Evolutionary conservation across 352 stramenopile species (phyloP), one percentile per base, ranked within the genome.

Genomic region (Phytophthora nicotianae): DNA sequence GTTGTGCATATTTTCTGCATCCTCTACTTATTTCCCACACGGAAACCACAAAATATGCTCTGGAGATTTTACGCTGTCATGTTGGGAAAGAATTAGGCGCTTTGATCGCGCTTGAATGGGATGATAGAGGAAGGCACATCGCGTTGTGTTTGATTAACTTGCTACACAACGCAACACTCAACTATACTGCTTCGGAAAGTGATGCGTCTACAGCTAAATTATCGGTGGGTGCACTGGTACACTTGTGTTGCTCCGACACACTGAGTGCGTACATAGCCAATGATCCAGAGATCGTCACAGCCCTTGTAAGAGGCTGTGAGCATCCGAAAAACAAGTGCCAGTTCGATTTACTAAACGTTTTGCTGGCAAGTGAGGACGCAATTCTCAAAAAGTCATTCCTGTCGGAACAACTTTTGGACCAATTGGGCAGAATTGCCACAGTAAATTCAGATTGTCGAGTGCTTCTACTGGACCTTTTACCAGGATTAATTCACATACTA

Each of bases 101-200:
- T 50, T 13, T 27, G 9, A 35, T 60, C 26, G 9, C 24, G 2
- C 40, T 6, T 19, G 47, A 65, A 3, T 65, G 62, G 62, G 21
- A 51, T 13, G 23, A 24, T n/a, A 33, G 41, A n/a, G 54, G 62
- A 4, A 58, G 29, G 10, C 17, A 29, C 16, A 29, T 65, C 20
- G 33, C 50, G 19, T n/a, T 49, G 14, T 13, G n/a, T 14, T 65
- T 69, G 40, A 32, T 40, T 40, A 27, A 42, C 7, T 46, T 69
- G 5, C 9, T n/a, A 11, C 6, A 37, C 3, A n/a, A 16, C 5
- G 20, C 50, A 17, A n/a, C 8, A 3, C 11, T 38, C 8, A 27
- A 23, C 7, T 9, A 14, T 0, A 11, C 21, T 43, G 23, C 5
- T 17, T 17, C 10, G 23, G 26, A 43, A 29, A 9, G n/a, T 45